phyloP scores from a whole-genome alignment of 768 basidiomycete species.

The Lanmaoa rubissima region DNA sequence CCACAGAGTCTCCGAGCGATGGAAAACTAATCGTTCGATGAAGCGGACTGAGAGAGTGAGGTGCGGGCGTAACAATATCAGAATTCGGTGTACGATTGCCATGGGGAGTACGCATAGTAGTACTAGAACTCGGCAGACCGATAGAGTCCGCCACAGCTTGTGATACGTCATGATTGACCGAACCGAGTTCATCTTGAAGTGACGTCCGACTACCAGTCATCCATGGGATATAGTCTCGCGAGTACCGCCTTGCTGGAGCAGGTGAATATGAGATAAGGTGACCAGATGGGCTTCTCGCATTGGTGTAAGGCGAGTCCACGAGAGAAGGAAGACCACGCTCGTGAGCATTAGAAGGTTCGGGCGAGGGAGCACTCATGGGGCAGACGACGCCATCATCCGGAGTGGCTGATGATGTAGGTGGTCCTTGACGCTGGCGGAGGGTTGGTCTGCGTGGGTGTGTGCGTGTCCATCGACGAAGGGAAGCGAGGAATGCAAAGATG shows the following conservation, averaged over 20 bases:
- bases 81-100: not conserved
- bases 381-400: conserved; percentile 4
- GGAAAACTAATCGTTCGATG: not conserved
- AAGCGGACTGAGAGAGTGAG: not conserved
- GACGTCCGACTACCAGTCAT: conserved; percentile 11
- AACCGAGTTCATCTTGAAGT: conserved; percentile 16
- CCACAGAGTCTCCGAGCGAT: not conserved
- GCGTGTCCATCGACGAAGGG: conserved; percentile 1
- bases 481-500: conserved; percentile 1
- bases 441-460: not conserved
- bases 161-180: not conserved
- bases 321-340: conserved; percentile 9
- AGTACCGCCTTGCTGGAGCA: conserved; percentile 8
- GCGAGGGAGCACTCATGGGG: conserved; percentile 16
- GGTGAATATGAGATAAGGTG: conserved; percentile 20
- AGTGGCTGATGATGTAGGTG: not conserved
- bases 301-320: conserved; percentile 11
- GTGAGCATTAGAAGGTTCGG: not conserved
- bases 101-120: not conserved
- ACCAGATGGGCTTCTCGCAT: conserved; percentile 17
- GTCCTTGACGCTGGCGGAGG: not conserved
- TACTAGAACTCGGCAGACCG: not conserved
- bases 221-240: conserved; percentile 7
- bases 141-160: not conserved
- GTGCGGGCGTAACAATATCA: not conserved